phyloP scores from a whole-genome alignment of 2,329 filamentous ascomycete species.

The Aspergillus novofumigatus region DNA sequence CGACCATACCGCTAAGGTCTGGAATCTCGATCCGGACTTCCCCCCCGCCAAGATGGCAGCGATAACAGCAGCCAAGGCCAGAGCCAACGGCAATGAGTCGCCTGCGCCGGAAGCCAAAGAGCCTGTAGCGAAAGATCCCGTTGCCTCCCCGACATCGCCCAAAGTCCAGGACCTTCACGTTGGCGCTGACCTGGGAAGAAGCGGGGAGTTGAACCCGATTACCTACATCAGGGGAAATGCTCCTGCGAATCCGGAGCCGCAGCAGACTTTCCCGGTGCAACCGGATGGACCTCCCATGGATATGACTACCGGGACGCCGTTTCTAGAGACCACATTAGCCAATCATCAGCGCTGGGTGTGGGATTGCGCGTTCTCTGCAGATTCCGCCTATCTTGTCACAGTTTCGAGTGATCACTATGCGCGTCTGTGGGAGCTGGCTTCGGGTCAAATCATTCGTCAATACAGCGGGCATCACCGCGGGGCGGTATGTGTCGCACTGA shows the following conservation, averaged over 20 bases:
- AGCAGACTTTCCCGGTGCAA: conserved; percentile 31
- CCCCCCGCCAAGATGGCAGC: conserved; percentile 36
- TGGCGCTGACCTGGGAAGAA: conserved; percentile 17
- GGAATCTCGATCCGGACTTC: conserved; percentile 76
- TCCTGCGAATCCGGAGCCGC: conserved; percentile 23
- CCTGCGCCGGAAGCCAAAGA: neutral
- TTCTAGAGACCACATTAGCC: conserved; percentile 79
- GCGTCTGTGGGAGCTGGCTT: conserved; percentile 80
- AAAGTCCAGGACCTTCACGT: conserved; percentile 19
- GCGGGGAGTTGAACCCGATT: conserved; percentile 19
- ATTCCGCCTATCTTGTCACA: conserved; percentile 88
- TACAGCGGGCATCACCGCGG: conserved; percentile 93
- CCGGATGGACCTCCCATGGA: conserved; percentile 40
- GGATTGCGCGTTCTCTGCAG: conserved; percentile 93
- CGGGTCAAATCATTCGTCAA: conserved; percentile 85
- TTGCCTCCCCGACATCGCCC: conserved; percentile 14
- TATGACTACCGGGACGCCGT: conserved; percentile 54
- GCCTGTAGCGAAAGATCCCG: conserved; percentile 9
- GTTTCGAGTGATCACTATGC: conserved; percentile 93
- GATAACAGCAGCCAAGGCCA: conserved; percentile 18
- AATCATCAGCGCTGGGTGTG: conserved; percentile 96
- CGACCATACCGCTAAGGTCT: conserved; percentile 93
- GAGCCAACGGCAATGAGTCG: conserved; percentile 10
- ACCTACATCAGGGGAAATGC: conserved; percentile 24
- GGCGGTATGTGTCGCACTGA: conserved; percentile 86